Conservation (phyloP, 306 rosid species). For the Crataegus laevigata region DNA sequence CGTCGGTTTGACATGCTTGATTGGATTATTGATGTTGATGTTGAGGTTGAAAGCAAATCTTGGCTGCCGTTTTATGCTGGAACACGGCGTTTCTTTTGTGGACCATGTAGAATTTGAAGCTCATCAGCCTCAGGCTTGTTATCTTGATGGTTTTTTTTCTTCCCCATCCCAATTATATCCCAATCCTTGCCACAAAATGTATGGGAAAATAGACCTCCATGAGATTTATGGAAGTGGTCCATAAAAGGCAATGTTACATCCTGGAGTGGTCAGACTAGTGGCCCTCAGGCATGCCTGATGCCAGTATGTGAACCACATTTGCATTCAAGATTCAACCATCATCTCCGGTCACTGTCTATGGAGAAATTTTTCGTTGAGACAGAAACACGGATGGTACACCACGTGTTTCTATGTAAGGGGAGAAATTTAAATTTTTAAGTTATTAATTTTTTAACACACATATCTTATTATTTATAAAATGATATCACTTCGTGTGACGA, state of each 20-base stretch:
- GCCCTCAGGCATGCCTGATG: background rate
- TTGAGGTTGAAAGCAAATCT: background rate
- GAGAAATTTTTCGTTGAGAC: too few species aligned
- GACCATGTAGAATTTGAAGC: background rate
- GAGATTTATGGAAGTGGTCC: background rate
- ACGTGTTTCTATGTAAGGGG: too few species aligned
- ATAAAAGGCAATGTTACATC: background rate
- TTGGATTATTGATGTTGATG: background rate
- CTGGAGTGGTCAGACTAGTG: background rate
- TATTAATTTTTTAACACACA: too few species aligned
- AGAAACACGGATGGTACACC: too few species aligned
- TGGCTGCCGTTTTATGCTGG: background rate
- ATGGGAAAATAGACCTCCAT: background rate
- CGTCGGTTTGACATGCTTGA: background rate
- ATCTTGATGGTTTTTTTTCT: background rate
- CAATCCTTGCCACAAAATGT: background rate
- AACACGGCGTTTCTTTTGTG: background rate
- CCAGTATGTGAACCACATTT: background rate
- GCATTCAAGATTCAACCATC: background rate
- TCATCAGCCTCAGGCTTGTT: background rate
- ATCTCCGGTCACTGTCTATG: too few species aligned
- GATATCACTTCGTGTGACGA: too few species aligned
- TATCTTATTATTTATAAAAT: too few species aligned
- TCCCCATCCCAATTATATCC: background rate
- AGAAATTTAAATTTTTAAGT: too few species aligned